Percentiles rank a stretch among this genome's conserved stretches.
These are phyloP conservation scores for Emydomyces testavorans DNA, from an alignment of 2,329 filamentous ascomycete genomes.

Conservation along the genomic window DNA sequence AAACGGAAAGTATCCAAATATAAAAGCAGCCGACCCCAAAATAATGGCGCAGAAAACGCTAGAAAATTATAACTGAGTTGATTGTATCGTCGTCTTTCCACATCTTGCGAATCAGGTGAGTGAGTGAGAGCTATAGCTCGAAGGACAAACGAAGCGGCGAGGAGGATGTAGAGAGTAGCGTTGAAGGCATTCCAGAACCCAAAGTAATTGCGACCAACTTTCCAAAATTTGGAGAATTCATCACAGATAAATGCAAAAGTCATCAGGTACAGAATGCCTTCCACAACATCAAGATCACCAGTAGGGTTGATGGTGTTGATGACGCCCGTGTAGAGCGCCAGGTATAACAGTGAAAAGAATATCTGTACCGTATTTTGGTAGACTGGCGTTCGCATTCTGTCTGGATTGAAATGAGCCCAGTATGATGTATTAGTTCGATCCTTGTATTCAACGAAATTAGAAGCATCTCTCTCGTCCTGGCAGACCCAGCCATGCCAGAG, in stretches of 20 bases:
- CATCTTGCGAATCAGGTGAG: slow-evolving; percentile 39
- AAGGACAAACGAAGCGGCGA: slow-evolving; percentile 65
- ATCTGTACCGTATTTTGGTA: slow-evolving; percentile 91
- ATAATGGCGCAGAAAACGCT: slow-evolving; percentile 88
- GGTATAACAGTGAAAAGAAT: slow-evolving; percentile 68
- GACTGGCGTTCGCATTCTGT: slow-evolving; percentile 80
- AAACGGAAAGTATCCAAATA: slow-evolving; percentile 91
- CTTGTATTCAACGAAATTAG: slow-evolving; percentile 79
- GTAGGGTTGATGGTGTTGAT: slow-evolving; percentile 87
- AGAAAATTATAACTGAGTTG: slow-evolving; percentile 85
- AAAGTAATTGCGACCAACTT: slow-evolving; percentile 81
- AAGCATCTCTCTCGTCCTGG: slow-evolving; percentile 85
- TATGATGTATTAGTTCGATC: slow-evolving; percentile 68
- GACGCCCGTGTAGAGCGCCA: slow-evolving; percentile 74
- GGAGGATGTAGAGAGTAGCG: slow-evolving; percentile 62
- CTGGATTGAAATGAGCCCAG: slow-evolving; percentile 75
- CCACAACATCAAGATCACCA: slow-evolving; percentile 73
- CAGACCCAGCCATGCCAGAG: slow-evolving; percentile 94
- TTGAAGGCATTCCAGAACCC: slow-evolving; percentile 98
- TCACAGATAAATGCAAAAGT: slow-evolving; percentile 85
- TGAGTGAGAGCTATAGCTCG: slow-evolving; percentile 68
- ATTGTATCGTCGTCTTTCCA: slow-evolving; percentile 54
- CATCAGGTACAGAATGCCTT: slow-evolving; percentile 78
- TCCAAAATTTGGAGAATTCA: slow-evolving; percentile 80
- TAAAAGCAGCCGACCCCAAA: slow-evolving; percentile 84